Base-by-base conservation (phyloP, 2,329 filamentous ascomycete species). In the Apiospora koreana region DNA sequence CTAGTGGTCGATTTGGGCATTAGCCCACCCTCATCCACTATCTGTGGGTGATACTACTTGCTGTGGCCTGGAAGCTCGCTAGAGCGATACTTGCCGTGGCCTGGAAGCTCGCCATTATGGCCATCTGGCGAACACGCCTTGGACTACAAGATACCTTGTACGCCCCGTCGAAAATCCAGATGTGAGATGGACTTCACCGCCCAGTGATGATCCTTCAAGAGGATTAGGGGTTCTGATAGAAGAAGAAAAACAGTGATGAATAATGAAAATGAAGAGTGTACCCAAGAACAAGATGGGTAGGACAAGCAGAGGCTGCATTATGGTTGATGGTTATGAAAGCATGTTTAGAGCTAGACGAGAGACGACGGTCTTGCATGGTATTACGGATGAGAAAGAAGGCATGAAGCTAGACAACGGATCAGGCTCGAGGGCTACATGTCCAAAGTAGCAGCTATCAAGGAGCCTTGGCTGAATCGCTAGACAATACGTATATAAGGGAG, bases 321-420 rank as follows among this genome's bases (percentile, higher is more conserved):
- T 31, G 54, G 21, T 38, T 62, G 54, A 62, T 23, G 54, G 35
- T 62, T 38, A 62, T 14, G 64, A 66, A 43, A 43, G 64, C 64
- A 66, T 66, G 28, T 66, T 43, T 66, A 66, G 64, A 66, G 38
- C 64, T 66, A 66, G 64, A 66, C 42, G 64, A 62, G 54, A 38
- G 54, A 62, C 31, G 54, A 38, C 54, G 31, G 54, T 38, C 31
- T n/a, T 38, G 54, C 54, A 62, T 62, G 54, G 31, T 38, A n/a
- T 23, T 18, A 62, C 54, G 54, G 54, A 38, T 18, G 31, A 38
- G 54, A 35, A n/a, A n/a, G 54, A 62, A 62, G 28, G 38, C 10
- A 35, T 38, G 18, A 18, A 62, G 35, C 54, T 62, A 38, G 54
- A 62, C 31, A 62, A 12, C 18, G 31, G 31, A n/a, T 35, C 9